Percentiles rank a stretch among this genome's conserved stretches.
Conservation (phyloP, 345 rosid genomes). For the Ceriops decandra region DNA sequence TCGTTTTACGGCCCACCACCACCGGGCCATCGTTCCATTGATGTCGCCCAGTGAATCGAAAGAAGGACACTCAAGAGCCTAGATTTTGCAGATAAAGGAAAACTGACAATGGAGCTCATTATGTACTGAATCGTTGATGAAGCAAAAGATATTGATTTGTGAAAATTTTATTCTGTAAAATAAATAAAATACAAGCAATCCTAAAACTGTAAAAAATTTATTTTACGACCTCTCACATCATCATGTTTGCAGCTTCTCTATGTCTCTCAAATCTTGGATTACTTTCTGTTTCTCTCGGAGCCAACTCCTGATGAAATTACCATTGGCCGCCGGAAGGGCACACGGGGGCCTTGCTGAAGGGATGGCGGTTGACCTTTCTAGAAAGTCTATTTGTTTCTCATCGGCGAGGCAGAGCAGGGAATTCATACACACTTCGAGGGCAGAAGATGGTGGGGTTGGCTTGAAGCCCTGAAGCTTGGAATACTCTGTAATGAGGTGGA, state of each 20-base stretch:
- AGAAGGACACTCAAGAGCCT: no score
- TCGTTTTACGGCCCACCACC: no score
- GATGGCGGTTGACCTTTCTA: constrained; percentile 41
- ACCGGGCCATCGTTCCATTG: no score
- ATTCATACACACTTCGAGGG: constrained; percentile 60
- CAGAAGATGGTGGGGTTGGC: constrained; percentile 64
- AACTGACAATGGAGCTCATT: no score
- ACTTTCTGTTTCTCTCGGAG: constrained; percentile 40
- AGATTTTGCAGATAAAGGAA: no score
- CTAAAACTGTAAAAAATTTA: constrained; percentile 16
- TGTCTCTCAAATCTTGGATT: constrained; percentile 40
- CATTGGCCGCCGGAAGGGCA: constrained; percentile 36
- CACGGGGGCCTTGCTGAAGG: constrained; percentile 53
- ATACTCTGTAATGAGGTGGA: constrained; percentile 68
- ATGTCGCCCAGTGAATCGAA: no score
- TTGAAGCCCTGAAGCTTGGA: constrained; percentile 71
- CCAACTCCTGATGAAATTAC: constrained; percentile 34
- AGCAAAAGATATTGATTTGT: no score
- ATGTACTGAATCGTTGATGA: no score
- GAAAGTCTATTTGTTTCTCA: constrained; percentile 43
- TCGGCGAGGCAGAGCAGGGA: constrained; percentile 81
- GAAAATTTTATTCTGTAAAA: no score
- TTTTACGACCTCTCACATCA: background rate
- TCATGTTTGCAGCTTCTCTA: constrained; percentile 25
- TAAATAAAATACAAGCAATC: background rate